A percentile compares a stretch with the other conserved stretches of the same genome.
phyloP scores from a whole-genome alignment of 2,329 filamentous ascomycete genomes.

The Aspergillus sp. region DNA sequence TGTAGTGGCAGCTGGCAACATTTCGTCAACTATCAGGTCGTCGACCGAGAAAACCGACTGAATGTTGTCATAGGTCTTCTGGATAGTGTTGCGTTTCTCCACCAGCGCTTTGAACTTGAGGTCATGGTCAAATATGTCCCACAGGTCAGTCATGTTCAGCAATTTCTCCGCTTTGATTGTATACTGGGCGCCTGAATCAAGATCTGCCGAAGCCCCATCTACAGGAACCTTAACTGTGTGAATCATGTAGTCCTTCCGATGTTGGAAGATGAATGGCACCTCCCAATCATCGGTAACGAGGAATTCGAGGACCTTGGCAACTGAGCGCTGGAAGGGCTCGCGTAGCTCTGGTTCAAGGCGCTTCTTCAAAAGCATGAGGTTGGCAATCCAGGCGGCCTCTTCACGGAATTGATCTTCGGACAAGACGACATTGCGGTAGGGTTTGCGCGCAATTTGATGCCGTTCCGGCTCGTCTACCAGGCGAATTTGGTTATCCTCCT shows the following conservation, averaged over 20 bases:
- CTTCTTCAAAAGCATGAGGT: constrained; percentile 87
- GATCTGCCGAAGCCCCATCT: constrained; percentile 63
- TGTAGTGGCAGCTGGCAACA: constrained; percentile 75
- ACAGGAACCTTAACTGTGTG: constrained; percentile 73
- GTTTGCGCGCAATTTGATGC: constrained; percentile 86
- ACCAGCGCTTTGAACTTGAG: constrained; percentile 91
- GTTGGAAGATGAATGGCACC: constrained; percentile 96
- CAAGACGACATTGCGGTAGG: constrained; percentile 79
- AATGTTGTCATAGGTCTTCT: constrained; percentile 75
- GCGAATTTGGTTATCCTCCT: constrained; percentile 90
- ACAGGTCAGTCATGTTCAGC: constrained; percentile 87
- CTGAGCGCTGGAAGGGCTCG: constrained; percentile 79
- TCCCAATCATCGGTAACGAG: constrained; percentile 93
- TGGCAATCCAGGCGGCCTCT: constrained; percentile 88
- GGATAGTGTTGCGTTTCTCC: constrained; percentile 85
- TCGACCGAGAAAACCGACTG: constrained; percentile 64
- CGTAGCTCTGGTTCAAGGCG: constrained; percentile 69
- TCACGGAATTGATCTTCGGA: constrained; percentile 84
- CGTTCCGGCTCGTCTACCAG: constrained; percentile 88
- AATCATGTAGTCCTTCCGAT: constrained; percentile 96
- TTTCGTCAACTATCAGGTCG: constrained; percentile 76
- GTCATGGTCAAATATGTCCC: constrained; percentile 92
- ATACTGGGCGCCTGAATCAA: constrained; percentile 66
- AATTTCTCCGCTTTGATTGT: constrained; percentile 80
- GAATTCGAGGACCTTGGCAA: constrained; percentile 91